phyloP scores from a whole-genome alignment of 148 eudicot species.

The Chenopodium quinoa region DNA sequence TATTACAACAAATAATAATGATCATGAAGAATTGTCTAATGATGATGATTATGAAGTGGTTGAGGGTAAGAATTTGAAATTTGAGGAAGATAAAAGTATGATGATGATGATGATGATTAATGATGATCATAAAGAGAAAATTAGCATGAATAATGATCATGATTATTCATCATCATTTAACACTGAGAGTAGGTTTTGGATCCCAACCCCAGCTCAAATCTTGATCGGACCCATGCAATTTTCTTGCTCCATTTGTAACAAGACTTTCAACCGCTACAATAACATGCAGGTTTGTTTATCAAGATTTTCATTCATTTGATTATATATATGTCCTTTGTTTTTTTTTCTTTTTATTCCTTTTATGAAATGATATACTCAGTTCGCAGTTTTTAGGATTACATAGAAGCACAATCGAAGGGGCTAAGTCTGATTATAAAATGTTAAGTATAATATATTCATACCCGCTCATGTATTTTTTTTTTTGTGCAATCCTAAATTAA shows the following conservation, averaged over 20 bases:
- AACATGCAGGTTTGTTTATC: conserved; percentile 58
- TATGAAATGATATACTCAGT: too few relatives aligned
- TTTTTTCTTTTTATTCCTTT: too few relatives aligned
- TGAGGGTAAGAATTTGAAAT: conserved; percentile 27
- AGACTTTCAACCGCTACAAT: conserved; percentile 70
- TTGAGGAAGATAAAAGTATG: conserved; percentile 21
- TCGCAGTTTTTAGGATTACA: too few relatives aligned
- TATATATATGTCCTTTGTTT: neutral
- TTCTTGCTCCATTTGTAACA: conserved; percentile 67
- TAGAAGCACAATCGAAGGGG: too few relatives aligned
- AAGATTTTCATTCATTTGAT: neutral
- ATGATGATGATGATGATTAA: conserved; percentile 27
- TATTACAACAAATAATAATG: neutral
- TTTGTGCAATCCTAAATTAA: too few relatives aligned
- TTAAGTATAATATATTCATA: too few relatives aligned
- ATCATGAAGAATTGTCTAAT: conserved; percentile 21
- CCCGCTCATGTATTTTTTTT: too few relatives aligned
- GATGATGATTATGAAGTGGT: conserved; percentile 19
- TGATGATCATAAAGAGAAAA: conserved; percentile 26
- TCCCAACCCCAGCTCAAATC: conserved; percentile 71
- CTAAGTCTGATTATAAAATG: too few relatives aligned
- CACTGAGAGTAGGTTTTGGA: conserved; percentile 58
- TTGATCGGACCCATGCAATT: conserved; percentile 75
- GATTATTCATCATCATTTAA: conserved; percentile 31
- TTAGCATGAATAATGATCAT: conserved; percentile 16